These are phyloP conservation scores for Aspergillus eucalypticola DNA, from an alignment of 2,329 filamentous ascomycete genomes.

Conservation along the genomic window DNA sequence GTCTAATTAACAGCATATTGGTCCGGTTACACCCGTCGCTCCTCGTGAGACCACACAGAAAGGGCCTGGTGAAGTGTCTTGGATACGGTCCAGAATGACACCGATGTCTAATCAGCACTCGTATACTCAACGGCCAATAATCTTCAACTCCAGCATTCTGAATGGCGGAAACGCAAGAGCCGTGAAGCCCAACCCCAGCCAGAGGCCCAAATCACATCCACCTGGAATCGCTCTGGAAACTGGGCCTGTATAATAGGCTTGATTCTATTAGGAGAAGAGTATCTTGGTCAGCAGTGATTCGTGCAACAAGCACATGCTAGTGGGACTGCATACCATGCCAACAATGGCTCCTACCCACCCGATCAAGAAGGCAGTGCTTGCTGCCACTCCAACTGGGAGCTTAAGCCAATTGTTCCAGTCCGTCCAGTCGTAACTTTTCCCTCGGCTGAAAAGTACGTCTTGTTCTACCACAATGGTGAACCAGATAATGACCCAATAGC, in stretches of 20 bases:
- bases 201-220: conserved; percentile 41
- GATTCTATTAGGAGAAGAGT: conserved; percentile 25
- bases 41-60: not conserved
- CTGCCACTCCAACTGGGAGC: conserved; percentile 46
- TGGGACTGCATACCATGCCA: conserved; percentile 36
- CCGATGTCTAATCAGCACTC: not conserved
- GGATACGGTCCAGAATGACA: not conserved
- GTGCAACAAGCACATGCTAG: not conserved
- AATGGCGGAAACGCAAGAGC: conserved; percentile 37
- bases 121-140: conserved; percentile 28
- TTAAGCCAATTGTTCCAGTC: conserved; percentile 41
- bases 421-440: conserved; percentile 43
- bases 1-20: not conserved
- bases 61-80: not conserved
- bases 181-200: conserved; percentile 39
- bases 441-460: conserved; percentile 45
- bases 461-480: conserved; percentile 46
- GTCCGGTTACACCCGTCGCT: not conserved
- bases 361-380: conserved; percentile 38
- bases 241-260: conserved; percentile 43
- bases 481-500: conserved; percentile 50
- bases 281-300: not conserved
- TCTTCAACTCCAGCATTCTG: conserved; percentile 35
- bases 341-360: conserved; percentile 45
- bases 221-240: conserved; percentile 33